Base-by-base conservation (phyloP, 164 flowering plant species). In the Aristolochia californica region DNA sequence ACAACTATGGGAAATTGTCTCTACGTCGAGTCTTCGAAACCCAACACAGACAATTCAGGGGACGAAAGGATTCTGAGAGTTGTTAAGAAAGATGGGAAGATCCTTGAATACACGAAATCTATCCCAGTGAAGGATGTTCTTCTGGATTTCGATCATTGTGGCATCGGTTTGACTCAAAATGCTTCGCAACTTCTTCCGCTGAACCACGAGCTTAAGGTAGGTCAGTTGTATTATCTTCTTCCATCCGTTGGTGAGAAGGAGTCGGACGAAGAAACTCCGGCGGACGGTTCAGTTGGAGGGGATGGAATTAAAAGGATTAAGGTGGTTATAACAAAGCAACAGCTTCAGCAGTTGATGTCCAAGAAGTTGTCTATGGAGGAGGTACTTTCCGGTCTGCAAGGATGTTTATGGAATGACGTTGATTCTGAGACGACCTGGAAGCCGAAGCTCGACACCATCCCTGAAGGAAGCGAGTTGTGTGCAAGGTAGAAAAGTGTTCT, bases 321-420 rank as follows among this genome's bases (percentile, higher is more conserved):
- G 49, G 59, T 80, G 45, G 62, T 79, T 9, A 66, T 82, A 23
- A 73, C 83, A 12, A 82, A 70, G 62, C 70, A 74, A 50, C 76
- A 82, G 64, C 77, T 82, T 40, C 71, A 75, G 38, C 66, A 71
- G 40, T 61, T 78, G 55, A 24, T 78, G 66, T 48, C 71, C 13
- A 65, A 78, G 62, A 40, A 65, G 52, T 45, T 69, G 22, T 72
- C 83, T 5, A 9, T 68, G 1, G 72, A 77, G 49, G 72, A 73
- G 0, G 21, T 82, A 0, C 34, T 72, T 0, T 38, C 54, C 0
- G 60, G 61, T 9, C 34, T 66, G 13, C 59, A 55, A 34, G 61
- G 63, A 16, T 43, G 22, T 4, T 60, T 38, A 38, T 27, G 53
- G 45, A 16, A n/a, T 2, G 24, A 56, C 22, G 59, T 24, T 50